Base-by-base conservation (phyloP, 2,329 filamentous ascomycete genomes). In the Penicillium sp. region DNA sequence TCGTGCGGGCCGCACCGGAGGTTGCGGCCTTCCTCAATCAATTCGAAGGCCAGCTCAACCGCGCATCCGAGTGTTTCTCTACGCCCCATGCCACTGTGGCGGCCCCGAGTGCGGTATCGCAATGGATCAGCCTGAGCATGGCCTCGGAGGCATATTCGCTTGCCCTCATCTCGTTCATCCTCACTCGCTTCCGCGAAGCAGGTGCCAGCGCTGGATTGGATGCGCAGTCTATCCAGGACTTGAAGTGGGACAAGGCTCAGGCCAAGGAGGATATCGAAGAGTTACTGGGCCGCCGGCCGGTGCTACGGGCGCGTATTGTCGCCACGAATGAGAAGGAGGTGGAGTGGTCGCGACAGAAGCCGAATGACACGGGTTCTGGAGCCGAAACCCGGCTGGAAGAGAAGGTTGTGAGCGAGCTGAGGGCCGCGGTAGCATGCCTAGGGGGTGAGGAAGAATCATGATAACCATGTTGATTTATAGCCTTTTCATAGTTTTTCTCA, bases 11-110 rank as follows among this genome's bases (percentile, higher is more conserved):
- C 1, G 93, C 92, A 0, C 86, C 89, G 0, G 95, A 99, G 74
- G 86, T 98, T 6, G 86, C 90, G 0, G 88, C 88, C 58, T 96
- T 98, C 71, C 82, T 99, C 31, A 96, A 96, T 70, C 89, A 92
- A 72, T 99, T 96, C 74, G 89, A 91, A 11, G 84, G 87, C 49
- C 87, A 98, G 59, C 82, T 99, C 10, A 77, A 80, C 43, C 86
- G 90, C 33, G 91, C 91, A 13, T 84, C 89, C 7, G 85, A 87
- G 52, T 85, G 89, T 1, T 87, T 98, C 61, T 88, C 91, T 9
- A 68, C 71, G 11, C 70, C 69, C 18, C 75, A 77, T 37, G 68
- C 70, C 10, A 85, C 84, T 5, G 19, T 14, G 14, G 75, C 77
- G 19, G 73, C 81, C 19, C 66, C 71, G 10, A 69, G 75, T 27